Evolutionary conservation across 108 stramenopile species (phyloP), one percentile per base, ranked within the genome.

Genomic region (Pseudonitzschia multistriata): DNA sequence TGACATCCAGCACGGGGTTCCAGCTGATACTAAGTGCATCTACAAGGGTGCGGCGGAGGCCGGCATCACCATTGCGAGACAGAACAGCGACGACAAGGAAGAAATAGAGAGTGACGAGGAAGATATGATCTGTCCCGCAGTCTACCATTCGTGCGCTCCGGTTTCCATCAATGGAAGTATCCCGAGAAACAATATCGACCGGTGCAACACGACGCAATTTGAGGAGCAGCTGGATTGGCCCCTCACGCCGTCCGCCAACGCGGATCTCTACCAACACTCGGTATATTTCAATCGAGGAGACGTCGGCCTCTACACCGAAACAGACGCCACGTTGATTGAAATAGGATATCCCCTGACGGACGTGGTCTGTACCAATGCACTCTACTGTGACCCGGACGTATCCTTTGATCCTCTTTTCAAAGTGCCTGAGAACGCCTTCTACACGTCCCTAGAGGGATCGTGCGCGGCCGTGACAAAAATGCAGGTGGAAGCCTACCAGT

Each of bases 91-190:
- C n/a, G n/a, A n/a, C n/a, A n/a, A n/a, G n/a, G n/a, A n/a, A n/a
- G n/a, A n/a, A n/a, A n/a, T n/a, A n/a, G n/a, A n/a, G n/a, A 30
- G 10, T 30, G 10, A 42, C 50, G 50, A 10, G 3, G 13, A 8
- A 25, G 27, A 55, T 3, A 21, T n/a, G 17, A 24, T 36, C 40
- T 64, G 63, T 45, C 63, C 63, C 0, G 40, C 47, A n/a, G 63
- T 64, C 40, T 64, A 64, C 28, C 63, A 64, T 36, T 64, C 63
- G 40, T 64, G 63, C 34, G 21, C 63, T 42, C 63, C 63, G n/a
- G 63, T 64, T 14, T 42, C 45, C 15, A 64, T 64, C 63, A 28
- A 64, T 5, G 63, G 63, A 47, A 64, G 25, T 5, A 45, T 64
- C 4, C 63, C 63, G 0, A 39, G 63, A 0, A 64, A 47, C 40